Conservation (phyloP, 2,329 filamentous ascomycete species). For the Fusarium floridanum region DNA sequence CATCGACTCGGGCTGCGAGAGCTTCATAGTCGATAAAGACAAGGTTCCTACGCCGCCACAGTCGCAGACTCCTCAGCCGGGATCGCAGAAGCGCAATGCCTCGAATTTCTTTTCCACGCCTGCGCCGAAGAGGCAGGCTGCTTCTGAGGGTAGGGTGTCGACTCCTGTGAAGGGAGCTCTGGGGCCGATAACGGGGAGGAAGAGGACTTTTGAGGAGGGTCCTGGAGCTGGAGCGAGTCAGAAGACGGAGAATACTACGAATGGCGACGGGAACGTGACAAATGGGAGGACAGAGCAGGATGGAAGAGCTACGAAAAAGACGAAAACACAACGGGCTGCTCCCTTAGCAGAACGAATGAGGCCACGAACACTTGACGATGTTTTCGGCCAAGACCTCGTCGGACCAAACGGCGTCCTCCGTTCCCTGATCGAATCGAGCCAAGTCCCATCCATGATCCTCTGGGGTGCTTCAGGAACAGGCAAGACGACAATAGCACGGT, state of each 20-base stretch:
- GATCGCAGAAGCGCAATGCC: constrained; percentile 66
- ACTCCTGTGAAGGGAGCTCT: constrained; percentile 52
- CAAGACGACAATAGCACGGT: constrained; percentile 92
- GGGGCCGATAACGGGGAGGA: constrained; percentile 55
- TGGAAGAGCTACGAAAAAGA: constrained; percentile 69
- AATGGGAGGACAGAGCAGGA: constrained; percentile 41
- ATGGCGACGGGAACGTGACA: constrained; percentile 23
- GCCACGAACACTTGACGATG: constrained; percentile 84
- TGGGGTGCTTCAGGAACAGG: constrained; percentile 88
- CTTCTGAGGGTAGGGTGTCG: constrained; percentile 47
- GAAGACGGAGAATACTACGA: constrained; percentile 14
- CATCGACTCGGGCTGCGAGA: constrained; percentile 85
- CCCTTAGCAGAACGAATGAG: constrained; percentile 96
- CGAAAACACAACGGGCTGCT: constrained; percentile 78
- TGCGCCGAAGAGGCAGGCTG: constrained; percentile 66
- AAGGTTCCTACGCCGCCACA: constrained; percentile 48
- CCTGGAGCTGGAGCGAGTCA: constrained; percentile 53
- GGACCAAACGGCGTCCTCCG: constrained; percentile 86
- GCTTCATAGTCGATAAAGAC: constrained; percentile 70
- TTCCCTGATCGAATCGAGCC: constrained; percentile 85
- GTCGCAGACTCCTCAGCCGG: constrained; percentile 51
- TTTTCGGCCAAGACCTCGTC: constrained; percentile 92
- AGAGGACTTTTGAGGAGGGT: constrained; percentile 68
- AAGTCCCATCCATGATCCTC: constrained; percentile 93
- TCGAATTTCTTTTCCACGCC: constrained; percentile 74